phyloP scores from a whole-genome alignment of 164 flowering plant genomes.

The Euptelea pleiosperma region DNA sequence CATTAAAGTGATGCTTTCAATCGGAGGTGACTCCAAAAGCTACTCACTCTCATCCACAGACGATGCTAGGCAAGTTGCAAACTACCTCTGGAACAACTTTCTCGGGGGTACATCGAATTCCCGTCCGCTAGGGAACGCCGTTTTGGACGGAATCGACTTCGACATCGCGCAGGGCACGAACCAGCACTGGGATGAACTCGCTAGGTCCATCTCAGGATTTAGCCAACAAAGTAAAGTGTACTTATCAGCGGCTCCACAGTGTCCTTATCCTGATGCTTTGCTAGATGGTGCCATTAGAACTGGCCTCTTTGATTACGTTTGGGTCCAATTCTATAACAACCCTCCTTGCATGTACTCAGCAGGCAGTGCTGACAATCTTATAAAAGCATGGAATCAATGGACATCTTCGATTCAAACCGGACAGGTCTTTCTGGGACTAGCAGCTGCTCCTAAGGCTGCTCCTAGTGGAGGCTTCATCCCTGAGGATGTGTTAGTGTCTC shows the following conservation, averaged over 20 bases:
- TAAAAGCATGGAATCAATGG: slow-evolving; percentile 23
- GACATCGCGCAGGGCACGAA: slow-evolving; percentile 10
- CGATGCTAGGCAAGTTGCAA: slow-evolving; percentile 20
- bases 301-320: slow-evolving; percentile 35
- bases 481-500: slow-evolving; percentile 14
- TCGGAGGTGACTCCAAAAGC: slow-evolving; percentile 23
- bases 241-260: slow-evolving; percentile 29
- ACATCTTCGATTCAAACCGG: slow-evolving; percentile 10
- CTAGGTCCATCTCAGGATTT: slow-evolving; percentile 8
- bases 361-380: background rate
- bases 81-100: slow-evolving; percentile 33
- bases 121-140: slow-evolving; percentile 24
- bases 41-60: slow-evolving; percentile 24
- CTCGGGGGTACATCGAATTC: slow-evolving; percentile 21
- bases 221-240: slow-evolving; percentile 18
- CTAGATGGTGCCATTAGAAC: slow-evolving; percentile 19
- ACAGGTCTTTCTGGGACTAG: slow-evolving; percentile 23
- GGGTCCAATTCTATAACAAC: slow-evolving; percentile 22
- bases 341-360: background rate
- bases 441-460: slow-evolving; percentile 21
- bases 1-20: slow-evolving; percentile 22
- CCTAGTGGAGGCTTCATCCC: slow-evolving; percentile 22
- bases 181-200: slow-evolving; percentile 21
- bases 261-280: slow-evolving; percentile 23
- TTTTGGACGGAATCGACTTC: slow-evolving; percentile 32